Evolutionary conservation across 2,329 filamentous ascomycete species (phyloP), one percentile per base, ranked within the genome.

Genomic region (Verruconis gallopava): DNA sequence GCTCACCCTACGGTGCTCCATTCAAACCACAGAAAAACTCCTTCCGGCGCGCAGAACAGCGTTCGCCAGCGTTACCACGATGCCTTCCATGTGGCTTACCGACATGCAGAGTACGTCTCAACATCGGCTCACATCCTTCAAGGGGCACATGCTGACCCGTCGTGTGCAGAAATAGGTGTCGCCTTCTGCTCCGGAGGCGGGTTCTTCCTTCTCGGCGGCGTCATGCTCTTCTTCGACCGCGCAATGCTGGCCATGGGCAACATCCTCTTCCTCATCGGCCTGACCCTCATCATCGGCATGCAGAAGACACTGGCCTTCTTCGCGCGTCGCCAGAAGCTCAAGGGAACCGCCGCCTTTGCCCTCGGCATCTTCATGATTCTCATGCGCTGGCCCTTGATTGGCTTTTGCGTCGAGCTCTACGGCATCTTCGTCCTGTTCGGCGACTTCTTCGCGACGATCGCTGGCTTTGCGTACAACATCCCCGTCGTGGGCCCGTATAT

Each of bases 181-280:
- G 85, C 88, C 60, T 98, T 98, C 71, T 96, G 91, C 73, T 91
- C 85, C 57, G 89, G 86, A 57, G 89, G 88, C 94, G 80, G 53
- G 83, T 81, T 98, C 64, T 75, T 98, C 65, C 96, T 98, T 69
- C 98, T 98, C 68, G 91, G 98, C 65, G 78, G 91, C 50, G 85
- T 91, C 55, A 88, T 96, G 85, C 77, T 98, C 44, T 89, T 89
- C 51, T 96, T 96, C 91, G 91, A 36, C 11, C 33, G 33, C 33
- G 37, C 37, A 41, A 12, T 39, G 12, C 13, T 17, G 12, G 11
- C 25, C 30, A 39, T 41, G 14, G 25, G 9, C 45, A 54, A 93
- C 85, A 93, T 98, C 62, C 85, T 98, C 61, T 96, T 98, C 72
- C 77, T 98, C 42, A 85, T 94, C 66, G 91, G 91, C 60, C 77